Conservation (phyloP, 2,329 filamentous ascomycete species). For the Ambrosiella xylebori region DNA sequence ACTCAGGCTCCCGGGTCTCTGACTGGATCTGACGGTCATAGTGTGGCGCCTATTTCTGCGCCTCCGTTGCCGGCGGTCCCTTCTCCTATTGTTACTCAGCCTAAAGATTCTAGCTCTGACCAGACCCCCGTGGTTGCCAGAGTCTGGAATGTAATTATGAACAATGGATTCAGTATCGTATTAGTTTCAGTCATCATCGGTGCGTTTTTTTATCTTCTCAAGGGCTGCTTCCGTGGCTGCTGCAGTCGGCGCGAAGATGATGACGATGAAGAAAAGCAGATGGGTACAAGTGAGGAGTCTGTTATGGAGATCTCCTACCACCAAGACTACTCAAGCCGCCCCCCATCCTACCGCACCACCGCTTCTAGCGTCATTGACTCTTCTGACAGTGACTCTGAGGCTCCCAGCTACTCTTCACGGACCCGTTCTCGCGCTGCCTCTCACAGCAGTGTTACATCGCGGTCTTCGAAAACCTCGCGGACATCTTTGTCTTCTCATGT, state of each 20-base stretch:
- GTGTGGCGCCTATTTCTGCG: not conserved
- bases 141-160: not conserved
- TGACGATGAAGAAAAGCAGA: conserved; percentile 7
- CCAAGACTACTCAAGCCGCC: not conserved
- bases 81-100: not conserved
- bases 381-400: not conserved
- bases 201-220: not conserved
- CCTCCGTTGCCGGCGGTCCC: not conserved
- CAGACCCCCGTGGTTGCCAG: not conserved
- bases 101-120: not conserved
- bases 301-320: not conserved
- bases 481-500: conserved; percentile 1
- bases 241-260: not conserved
- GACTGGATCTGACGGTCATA: not conserved
- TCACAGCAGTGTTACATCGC: not conserved
- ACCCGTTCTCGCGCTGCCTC: conserved; percentile 8
- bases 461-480: not conserved
- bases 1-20: not conserved
- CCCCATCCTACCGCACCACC: conserved; percentile 9
- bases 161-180: not conserved
- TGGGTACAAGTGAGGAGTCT: not conserved
- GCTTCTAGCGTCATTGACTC: not conserved
- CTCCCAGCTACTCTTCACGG: not conserved
- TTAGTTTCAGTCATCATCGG: not conserved
- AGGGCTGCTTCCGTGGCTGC: not conserved